Evolutionary conservation across 2,329 filamentous ascomycete species (phyloP), one percentile per base, ranked within the genome.

Genomic region (Calonectria hawksworthii): DNA sequence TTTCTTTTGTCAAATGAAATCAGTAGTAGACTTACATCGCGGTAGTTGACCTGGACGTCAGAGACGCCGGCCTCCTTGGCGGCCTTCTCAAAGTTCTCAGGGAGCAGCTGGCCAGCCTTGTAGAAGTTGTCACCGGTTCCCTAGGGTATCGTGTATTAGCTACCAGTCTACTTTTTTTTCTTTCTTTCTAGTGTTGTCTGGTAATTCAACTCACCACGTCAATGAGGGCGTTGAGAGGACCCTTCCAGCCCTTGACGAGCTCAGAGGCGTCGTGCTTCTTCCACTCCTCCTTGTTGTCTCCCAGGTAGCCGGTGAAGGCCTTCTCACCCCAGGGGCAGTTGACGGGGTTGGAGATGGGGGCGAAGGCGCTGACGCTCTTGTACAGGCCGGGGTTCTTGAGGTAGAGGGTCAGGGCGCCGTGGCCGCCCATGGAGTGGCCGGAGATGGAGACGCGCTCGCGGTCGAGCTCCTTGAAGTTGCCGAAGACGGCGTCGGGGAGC

Each of bases 41-140:
- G 96, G 88, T 96, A 97, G 82, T 96, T 92, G 77, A 99, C 87
- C 69, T 92, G 92, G 76, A 98, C 87, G 13, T 94, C 94, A 74
- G 91, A 87, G 68, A 95, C 89, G 26, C 95, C 95, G 32, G 92
- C 91, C 78, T 94, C 93, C 87, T 95, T 93, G 74, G 93, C 95
- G 16, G 94, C 96, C 81, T 92, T 90, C 78, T 94, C 92, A 68
- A 99, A 92, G 86, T 99, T 99, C 90, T 99, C 97, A 0, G 96
- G 97, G 52, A 99, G 90, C 72, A 99, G 89, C 86, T 99, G 97
- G 61, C 92, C 92, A 85, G 98, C 93, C 88, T 98, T 96, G 88
- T 99, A 99, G 86, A 99, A 99, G 86, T 96, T 95, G 88, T 99
- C 97, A 30, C 92, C 95, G 5, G 96, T 98, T 52, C 97, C 97